Conservation (phyloP, 129 eudicot species). For the Pulicaria dysenterica region DNA sequence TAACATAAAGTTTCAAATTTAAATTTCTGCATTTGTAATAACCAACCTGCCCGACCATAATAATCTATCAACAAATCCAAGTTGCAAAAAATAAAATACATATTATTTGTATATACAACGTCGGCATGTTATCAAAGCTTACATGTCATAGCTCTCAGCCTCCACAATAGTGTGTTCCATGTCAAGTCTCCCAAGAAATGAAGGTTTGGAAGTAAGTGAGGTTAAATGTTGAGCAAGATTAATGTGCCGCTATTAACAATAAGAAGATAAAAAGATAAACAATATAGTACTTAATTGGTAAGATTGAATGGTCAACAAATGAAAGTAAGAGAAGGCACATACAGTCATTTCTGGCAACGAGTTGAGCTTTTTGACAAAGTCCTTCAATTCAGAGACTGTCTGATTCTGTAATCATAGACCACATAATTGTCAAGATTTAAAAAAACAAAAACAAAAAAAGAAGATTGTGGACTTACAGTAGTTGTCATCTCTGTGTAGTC, state of each 20-base stretch:
- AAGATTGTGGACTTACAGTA: constrained; percentile 50
- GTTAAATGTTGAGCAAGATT: constrained; percentile 97
- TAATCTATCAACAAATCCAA: no score
- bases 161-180: constrained; percentile 96
- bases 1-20: constrained; percentile 4
- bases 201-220: constrained; percentile 79
- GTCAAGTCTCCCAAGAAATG: constrained; percentile 84
- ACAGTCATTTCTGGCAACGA: constrained; percentile 98
- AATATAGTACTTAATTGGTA: constrained; percentile 1
- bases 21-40: not conserved
- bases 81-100: no score
- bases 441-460: not conserved
- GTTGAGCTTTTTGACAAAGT: constrained; percentile 96
- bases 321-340: constrained; percentile 40
- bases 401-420: constrained; percentile 59
- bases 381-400: constrained; percentile 91
- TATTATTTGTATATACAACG: not conserved
- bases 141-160: constrained; percentile 97
- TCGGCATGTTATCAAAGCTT: constrained; percentile 30
- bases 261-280: constrained; percentile 25
- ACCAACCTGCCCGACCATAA: no score
- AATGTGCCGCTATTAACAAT: constrained; percentile 84
- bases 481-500: constrained; percentile 89
- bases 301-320: not conserved
- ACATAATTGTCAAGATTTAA: not conserved